phyloP scores from a whole-genome alignment of 2,329 filamentous ascomycete species.

The Ophiosphaerella korrae region DNA sequence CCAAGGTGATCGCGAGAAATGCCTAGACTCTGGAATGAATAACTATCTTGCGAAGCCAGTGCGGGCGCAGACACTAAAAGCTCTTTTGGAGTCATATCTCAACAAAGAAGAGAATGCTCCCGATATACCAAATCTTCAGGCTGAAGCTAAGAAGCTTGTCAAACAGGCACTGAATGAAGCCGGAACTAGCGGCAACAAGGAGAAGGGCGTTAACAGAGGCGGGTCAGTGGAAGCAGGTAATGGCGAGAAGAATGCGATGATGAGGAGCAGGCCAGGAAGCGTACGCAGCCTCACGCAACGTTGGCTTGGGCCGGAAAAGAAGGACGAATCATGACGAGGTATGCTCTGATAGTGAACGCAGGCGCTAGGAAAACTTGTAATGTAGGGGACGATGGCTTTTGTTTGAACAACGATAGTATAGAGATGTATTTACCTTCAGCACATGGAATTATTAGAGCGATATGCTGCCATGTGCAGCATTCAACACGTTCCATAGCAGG shows the following conservation, averaged over 20 bases:
- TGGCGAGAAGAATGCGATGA: conserved; percentile 1
- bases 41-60: conserved; percentile 96
- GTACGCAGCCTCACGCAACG: conserved; percentile 23
- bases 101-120: conserved; percentile 52
- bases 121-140: conserved; percentile 50
- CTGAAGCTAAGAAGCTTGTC: conserved; percentile 53
- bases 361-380: not conserved
- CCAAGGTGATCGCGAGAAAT: conserved; percentile 92
- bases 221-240: not conserved
- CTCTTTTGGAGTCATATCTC: conserved; percentile 75
- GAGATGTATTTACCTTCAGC: no score
- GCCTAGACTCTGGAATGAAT: conserved; percentile 95
- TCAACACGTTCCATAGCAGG: no score
- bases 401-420: no score
- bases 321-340: conserved; percentile 6
- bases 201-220: not conserved
- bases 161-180: conserved; percentile 36
- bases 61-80: conserved; percentile 82
- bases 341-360: not conserved
- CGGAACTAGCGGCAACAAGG: not conserved
- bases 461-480: not conserved
- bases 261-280: conserved; percentile 16
- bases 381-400: no score
- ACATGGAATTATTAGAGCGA: not conserved
- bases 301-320: conserved; percentile 9